Evolutionary conservation across 306 rosid species (phyloP).

Genomic region (Pueraria montana): DNA sequence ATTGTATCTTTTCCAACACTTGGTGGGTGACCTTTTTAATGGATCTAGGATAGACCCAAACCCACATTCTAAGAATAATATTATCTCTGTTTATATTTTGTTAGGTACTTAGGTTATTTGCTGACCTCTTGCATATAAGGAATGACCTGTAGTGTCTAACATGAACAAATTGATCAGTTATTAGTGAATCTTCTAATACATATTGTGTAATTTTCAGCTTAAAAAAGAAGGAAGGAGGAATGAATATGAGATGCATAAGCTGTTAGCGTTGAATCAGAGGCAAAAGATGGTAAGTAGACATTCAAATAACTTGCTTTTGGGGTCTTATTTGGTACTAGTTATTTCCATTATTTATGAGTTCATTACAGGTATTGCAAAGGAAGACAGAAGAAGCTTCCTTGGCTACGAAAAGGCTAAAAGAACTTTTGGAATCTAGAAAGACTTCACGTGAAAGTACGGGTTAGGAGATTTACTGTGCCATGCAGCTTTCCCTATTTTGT

Average conservation of each 20-base stretch:
- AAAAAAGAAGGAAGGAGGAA: constrained; percentile 98
- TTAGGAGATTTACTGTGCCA: constrained; percentile 46
- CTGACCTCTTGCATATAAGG: not conserved
- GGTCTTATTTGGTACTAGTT: constrained; percentile 23
- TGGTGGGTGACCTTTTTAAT: too few relatives aligned
- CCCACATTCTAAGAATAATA: too few relatives aligned
- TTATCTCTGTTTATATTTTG: not conserved
- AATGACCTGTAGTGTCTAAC: not conserved
- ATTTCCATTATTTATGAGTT: constrained; percentile 34
- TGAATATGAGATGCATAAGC: constrained; percentile 97
- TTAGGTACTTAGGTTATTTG: constrained; percentile 6
- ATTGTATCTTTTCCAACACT: too few relatives aligned
- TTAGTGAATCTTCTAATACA: constrained; percentile 25
- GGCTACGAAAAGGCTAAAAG: constrained; percentile 96
- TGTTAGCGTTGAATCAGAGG: constrained; percentile 92
- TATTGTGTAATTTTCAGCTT: constrained; percentile 71
- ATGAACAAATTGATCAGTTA: not conserved
- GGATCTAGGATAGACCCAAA: too few relatives aligned
- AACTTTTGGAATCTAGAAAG: constrained; percentile 87
- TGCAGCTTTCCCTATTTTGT: constrained; percentile 10
- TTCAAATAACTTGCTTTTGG: constrained; percentile 29
- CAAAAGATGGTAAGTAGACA: constrained; percentile 84
- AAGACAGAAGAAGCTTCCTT: constrained; percentile 95
- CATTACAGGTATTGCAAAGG: constrained; percentile 85
- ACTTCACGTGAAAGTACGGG: constrained; percentile 75